These are phyloP conservation scores for Begonia fuchsioides DNA, from an alignment of 306 rosid genomes.

Conservation along the genomic window DNA sequence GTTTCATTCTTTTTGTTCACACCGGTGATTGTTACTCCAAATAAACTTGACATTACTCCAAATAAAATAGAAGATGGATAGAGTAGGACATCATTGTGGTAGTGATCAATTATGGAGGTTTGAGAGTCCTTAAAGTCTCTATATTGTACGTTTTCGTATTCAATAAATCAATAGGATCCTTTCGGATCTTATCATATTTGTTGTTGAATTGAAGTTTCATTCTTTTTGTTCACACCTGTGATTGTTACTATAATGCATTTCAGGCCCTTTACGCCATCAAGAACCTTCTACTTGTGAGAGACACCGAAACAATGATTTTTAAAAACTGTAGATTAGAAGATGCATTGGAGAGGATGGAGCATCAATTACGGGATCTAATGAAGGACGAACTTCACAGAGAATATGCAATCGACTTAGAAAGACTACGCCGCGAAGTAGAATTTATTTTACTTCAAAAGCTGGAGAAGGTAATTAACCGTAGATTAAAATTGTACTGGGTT, in stretches of 20 bases:
- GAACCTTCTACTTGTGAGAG: conserved; percentile 54
- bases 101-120: no score
- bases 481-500: no score
- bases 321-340: conserved; percentile 46
- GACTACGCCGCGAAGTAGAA: conserved; percentile 59
- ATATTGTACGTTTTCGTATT: no score
- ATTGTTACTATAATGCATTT: background rate
- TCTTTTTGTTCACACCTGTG: no score
- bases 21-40: no score
- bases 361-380: conserved; percentile 36
- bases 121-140: no score
- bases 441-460: conserved; percentile 34
- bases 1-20: no score
- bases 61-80: no score
- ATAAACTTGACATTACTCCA: no score
- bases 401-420: conserved; percentile 56
- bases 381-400: conserved; percentile 42
- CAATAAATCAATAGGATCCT: no score
- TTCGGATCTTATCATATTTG: no score
- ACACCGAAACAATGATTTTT: conserved; percentile 43
- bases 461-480: conserved; percentile 17
- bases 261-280: conserved; percentile 66
- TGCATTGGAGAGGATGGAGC: conserved; percentile 60
- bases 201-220: background rate
- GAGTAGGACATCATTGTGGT: no score